Base-by-base conservation (phyloP, 2,329 filamentous ascomycete genomes). In the Basipetospora chlamydospora region DNA sequence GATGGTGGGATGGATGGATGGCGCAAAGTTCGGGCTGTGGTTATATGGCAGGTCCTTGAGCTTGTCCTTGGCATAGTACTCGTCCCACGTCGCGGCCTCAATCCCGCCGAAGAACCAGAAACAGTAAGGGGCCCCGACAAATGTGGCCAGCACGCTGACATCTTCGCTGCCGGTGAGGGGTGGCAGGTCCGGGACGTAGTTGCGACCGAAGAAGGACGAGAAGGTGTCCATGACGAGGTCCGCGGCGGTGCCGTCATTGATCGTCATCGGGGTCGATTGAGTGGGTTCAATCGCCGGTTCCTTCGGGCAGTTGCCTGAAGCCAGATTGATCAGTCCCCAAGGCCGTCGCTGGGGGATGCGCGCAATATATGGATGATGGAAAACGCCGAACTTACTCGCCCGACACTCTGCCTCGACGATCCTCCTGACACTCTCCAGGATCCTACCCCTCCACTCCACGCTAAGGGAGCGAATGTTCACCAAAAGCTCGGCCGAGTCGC, bases 121-220 rank as follows among this genome's bases (percentile, higher is more conserved):
- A n/a, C 29, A 31, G 7, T 31, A 31, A 16, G 29, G 29, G 16
- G 4, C 7, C 10, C 11, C 11, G 7, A 40, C 42, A 5, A 0
- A 41, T 6, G 44, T 42, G 1, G 51, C 47, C 3, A 54, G 30
- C 5, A 49, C 43, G 0, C 43, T 43, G 21, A 78, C 76, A 42
- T 79, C 74, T 44, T 79, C 75, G 29, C 62, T 68, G 0, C 60
- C 66, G 3, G 56, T 51, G 0, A 66, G 44, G 0, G 57, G 53
- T n/a, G 58, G 49, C 12, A 58, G 56, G 10, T 65, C 49, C 0
- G 53, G 42, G 9, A 60, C 50, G 26, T 61, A 45, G 0, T 47
- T 43, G 1, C 56, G 53, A 9, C 41, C 29, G 12, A 75, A 74
- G 39, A 68, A 63, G 2, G 49, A 42, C 0, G 44, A 41, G 42